Evolutionary conservation across 2,329 filamentous ascomycete genomes (phyloP).

Genomic region (Microcyclospora tardicrescens): DNA sequence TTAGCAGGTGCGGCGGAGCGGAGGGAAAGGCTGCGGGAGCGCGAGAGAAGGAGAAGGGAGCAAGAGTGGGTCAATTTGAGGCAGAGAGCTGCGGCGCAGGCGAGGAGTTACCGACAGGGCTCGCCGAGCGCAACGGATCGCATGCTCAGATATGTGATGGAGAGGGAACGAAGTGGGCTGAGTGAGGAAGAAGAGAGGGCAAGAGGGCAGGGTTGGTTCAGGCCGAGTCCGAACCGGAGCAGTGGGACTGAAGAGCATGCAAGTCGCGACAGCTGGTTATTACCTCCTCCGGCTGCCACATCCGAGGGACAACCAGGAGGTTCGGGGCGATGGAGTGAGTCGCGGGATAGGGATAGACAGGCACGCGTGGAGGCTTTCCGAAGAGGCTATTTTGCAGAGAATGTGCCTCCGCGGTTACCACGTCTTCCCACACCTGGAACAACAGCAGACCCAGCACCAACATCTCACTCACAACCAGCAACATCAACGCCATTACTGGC

Average conservation of each 20-base stretch:
- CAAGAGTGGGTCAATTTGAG: constrained; percentile 20
- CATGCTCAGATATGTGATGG: constrained; percentile 29
- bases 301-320: constrained; percentile 2
- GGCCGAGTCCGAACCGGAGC: constrained; percentile 8
- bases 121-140: constrained; percentile 22
- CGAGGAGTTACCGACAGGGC: constrained; percentile 16
- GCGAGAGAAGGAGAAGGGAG: constrained; percentile 18
- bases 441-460: constrained; percentile 3
- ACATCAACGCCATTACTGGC: constrained; percentile 34
- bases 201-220: constrained; percentile 22
- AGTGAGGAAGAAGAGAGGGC: constrained; percentile 22
- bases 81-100: constrained; percentile 20
- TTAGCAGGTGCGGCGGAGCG: constrained; percentile 13
- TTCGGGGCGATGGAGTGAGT: constrained; percentile 4
- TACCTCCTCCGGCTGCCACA: constrained; percentile 8
- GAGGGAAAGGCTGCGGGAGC: constrained; percentile 16
- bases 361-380: constrained; percentile 23
- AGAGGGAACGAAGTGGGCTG: constrained; percentile 24
- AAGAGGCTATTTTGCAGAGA: constrained; percentile 22
- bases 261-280: constrained; percentile 12
- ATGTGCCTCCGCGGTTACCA: constrained; percentile 17
- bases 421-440: constrained; percentile 10
- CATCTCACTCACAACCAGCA: not conserved
- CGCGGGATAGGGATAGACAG: constrained; percentile 9
- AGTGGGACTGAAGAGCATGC: constrained; percentile 7